phyloP scores from a whole-genome alignment of 306 rosid species.

The Prunus mira region DNA sequence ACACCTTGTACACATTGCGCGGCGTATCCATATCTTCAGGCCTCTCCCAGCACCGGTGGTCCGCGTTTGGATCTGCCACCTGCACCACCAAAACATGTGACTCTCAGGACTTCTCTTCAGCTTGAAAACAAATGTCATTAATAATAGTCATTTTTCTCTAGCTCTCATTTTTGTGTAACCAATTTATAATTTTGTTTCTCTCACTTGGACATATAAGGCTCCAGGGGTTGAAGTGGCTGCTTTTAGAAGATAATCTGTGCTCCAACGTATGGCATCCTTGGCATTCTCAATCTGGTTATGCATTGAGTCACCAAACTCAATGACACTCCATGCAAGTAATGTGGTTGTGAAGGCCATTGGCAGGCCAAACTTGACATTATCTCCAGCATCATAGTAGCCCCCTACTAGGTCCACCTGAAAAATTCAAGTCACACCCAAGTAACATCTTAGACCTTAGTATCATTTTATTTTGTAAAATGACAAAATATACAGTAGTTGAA shows the following conservation, averaged over 20 bases:
- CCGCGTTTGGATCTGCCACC: slow-evolving; percentile 86
- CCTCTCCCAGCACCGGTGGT: slow-evolving; percentile 91
- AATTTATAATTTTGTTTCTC: neutral
- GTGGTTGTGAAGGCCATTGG: slow-evolving; percentile 96
- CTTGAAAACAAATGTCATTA: neutral
- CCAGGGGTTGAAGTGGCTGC: slow-evolving; percentile 70
- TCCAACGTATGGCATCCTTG: slow-evolving; percentile 66
- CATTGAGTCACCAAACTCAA: slow-evolving; percentile 82
- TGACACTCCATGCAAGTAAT: slow-evolving; percentile 81
- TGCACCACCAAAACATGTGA: slow-evolving; percentile 17
- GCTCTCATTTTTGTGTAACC: neutral
- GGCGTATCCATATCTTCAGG: slow-evolving; percentile 95
- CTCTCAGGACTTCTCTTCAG: neutral
- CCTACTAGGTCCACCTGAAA: slow-evolving; percentile 80
- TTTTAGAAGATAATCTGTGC: slow-evolving; percentile 74
- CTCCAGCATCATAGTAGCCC: slow-evolving; percentile 97
- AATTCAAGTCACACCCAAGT: slow-evolving; percentile 12
- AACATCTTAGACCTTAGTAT: no score
- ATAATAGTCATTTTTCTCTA: neutral
- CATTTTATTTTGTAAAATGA: neutral
- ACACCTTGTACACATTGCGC: slow-evolving; percentile 63
- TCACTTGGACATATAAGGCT: slow-evolving; percentile 85
- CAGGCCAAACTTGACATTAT: slow-evolving; percentile 81
- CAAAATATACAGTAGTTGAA: neutral
- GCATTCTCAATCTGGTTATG: slow-evolving; percentile 54